A percentile compares a stretch with the other conserved stretches of the same genome.
Conservation (phyloP, 495 filamentous ascomycete species). For the Aspergillus cavernicola region DNA sequence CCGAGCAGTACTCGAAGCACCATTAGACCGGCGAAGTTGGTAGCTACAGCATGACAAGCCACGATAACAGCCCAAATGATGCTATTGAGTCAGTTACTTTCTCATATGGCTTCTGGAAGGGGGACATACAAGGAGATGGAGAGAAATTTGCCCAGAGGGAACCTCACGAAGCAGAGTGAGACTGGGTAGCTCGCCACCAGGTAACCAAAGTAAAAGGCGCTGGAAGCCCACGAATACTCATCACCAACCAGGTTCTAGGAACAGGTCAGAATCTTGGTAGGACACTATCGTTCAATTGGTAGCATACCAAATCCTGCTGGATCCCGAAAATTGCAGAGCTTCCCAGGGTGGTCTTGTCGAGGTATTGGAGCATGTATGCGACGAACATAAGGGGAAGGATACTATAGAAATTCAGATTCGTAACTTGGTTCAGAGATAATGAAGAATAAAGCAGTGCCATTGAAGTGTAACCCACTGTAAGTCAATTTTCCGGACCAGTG, state of each 20-base stretch:
- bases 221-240: conserved; percentile 46
- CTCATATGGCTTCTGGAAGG: too few relatives aligned
- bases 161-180: conserved; percentile 21
- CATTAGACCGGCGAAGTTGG: conserved; percentile 43
- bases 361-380: conserved; percentile 15
- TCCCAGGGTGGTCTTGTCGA: conserved; percentile 40
- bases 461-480: conserved; percentile 11
- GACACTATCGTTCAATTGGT: not conserved
- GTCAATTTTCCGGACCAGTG: conserved; percentile 15
- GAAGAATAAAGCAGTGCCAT: too few relatives aligned
- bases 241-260: not conserved
- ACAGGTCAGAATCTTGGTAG: not conserved
- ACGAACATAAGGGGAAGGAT: conserved; percentile 16
- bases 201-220: conserved; percentile 26
- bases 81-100: conserved; percentile 6
- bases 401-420: not conserved
- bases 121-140: not conserved
- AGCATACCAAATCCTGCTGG: conserved; percentile 29
- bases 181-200: conserved; percentile 30
- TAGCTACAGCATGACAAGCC: conserved; percentile 42
- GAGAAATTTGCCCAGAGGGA: conserved; percentile 16
- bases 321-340: conserved; percentile 51
- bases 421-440: not conserved
- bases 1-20: conserved; percentile 46
- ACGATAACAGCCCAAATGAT: conserved; percentile 41